Evolutionary conservation across 306 rosid genomes (phyloP).

Genomic region (Corylus avellana): DNA sequence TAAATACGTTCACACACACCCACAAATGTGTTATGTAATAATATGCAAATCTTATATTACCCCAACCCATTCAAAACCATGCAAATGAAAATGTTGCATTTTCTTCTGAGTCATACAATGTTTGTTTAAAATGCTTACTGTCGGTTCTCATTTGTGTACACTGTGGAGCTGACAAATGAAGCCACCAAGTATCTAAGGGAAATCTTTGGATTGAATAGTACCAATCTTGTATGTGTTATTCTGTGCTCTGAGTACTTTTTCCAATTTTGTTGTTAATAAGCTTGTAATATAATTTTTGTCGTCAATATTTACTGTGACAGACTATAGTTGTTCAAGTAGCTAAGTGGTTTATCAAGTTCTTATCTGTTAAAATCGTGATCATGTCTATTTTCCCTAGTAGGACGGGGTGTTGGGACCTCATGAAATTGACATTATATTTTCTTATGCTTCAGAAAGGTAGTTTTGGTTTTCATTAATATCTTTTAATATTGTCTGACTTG

Average conservation of each 20-base stretch:
- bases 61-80: neutral
- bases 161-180: constrained; percentile 94
- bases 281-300: neutral
- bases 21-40: neutral
- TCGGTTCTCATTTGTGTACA: constrained; percentile 54
- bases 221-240: constrained; percentile 64
- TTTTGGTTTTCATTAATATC: constrained; percentile 10
- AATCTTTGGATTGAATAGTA: constrained; percentile 69
- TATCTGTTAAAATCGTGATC: constrained; percentile 5
- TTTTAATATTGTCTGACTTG: neutral
- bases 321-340: neutral
- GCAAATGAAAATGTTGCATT: neutral
- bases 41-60: neutral
- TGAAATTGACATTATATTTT: constrained; percentile 84
- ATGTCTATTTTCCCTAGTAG: constrained; percentile 39
- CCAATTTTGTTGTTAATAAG: constrained; percentile 3
- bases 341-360: constrained; percentile 8
- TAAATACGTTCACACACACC: no score
- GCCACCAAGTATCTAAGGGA: constrained; percentile 78
- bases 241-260: neutral
- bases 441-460: constrained; percentile 94
- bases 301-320: neutral
- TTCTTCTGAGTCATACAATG: neutral
- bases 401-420: constrained; percentile 83
- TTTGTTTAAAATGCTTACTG: constrained; percentile 17